Conservation (phyloP, 257 asterid species). For the Haberlea rhodopensis region DNA sequence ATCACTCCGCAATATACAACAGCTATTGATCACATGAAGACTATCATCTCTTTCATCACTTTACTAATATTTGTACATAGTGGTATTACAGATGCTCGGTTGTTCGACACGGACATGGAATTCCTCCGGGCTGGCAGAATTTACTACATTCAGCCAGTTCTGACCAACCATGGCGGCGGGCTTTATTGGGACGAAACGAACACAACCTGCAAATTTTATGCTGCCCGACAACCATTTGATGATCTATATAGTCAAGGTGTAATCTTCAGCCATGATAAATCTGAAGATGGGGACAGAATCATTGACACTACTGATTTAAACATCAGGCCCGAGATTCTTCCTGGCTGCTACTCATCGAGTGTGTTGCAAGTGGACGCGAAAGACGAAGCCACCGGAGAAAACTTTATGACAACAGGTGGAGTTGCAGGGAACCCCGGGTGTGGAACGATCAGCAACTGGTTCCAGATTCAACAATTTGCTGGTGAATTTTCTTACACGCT, state of each 20-base stretch:
- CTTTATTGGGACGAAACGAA: no score
- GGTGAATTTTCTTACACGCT: slow-evolving; percentile 16
- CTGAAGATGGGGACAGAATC: background rate
- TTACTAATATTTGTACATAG: background rate
- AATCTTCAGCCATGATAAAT: background rate
- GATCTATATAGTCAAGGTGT: background rate
- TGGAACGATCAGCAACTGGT: background rate
- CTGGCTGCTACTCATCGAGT: slow-evolving; percentile 5
- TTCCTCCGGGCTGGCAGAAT: background rate
- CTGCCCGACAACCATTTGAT: background rate
- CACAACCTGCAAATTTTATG: background rate
- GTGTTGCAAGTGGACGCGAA: background rate
- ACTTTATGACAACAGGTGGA: slow-evolving; percentile 17
- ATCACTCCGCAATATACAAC: no score
- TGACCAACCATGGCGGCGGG: background rate
- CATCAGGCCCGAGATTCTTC: background rate
- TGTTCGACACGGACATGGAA: background rate
- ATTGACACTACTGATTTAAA: background rate
- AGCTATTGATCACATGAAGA: background rate
- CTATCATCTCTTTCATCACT: background rate
- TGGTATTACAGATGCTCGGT: background rate
- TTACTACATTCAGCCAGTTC: background rate
- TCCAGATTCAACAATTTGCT: background rate
- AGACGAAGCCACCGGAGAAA: background rate
- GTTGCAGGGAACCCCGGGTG: slow-evolving; percentile 18